phyloP scores from a whole-genome alignment of 495 filamentous ascomycete species.

The Trichocladium antarcticum region DNA sequence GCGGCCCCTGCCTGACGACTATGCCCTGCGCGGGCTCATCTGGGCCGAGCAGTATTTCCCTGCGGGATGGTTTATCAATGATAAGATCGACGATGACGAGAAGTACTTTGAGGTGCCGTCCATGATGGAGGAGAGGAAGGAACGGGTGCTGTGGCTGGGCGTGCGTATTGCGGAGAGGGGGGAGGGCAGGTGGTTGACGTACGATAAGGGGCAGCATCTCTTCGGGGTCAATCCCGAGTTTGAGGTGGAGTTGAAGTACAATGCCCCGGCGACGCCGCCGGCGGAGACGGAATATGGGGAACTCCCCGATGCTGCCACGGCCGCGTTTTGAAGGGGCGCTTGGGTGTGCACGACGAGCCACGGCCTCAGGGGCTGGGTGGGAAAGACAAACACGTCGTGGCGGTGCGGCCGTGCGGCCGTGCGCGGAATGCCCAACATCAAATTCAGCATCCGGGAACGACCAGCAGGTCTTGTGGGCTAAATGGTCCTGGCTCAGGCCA shows the following conservation, averaged over 20 bases:
- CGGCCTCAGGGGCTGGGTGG: too few relatives aligned
- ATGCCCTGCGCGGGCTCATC: slow-evolving; percentile 59
- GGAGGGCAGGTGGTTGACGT: slow-evolving; percentile 27
- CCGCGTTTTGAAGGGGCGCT: not conserved
- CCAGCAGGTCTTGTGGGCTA: too few relatives aligned
- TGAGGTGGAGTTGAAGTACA: slow-evolving; percentile 18
- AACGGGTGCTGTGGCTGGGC: slow-evolving; percentile 67
- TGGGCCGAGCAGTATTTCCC: slow-evolving; percentile 65
- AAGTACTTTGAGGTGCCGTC: slow-evolving; percentile 58
- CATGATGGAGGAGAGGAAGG: slow-evolving; percentile 51
- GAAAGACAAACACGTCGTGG: too few relatives aligned
- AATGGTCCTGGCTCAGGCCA: too few relatives aligned
- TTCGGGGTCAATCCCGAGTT: slow-evolving; percentile 27
- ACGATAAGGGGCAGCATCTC: slow-evolving; percentile 19
- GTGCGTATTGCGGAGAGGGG: slow-evolving; percentile 40
- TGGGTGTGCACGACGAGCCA: too few relatives aligned
- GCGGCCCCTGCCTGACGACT: slow-evolving; percentile 76
- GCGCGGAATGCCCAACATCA: too few relatives aligned
- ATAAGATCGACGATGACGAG: slow-evolving; percentile 65
- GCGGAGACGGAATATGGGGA: slow-evolving; percentile 14
- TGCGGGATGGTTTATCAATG: slow-evolving; percentile 52
- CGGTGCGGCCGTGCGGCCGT: too few relatives aligned
- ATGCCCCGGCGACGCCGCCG: not conserved
- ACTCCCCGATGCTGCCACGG: slow-evolving; percentile 18
- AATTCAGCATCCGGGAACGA: too few relatives aligned